Evolutionary conservation across 2,329 filamentous ascomycete species (phyloP), one percentile per base, ranked within the genome.

Genomic region (Colletotrichum spinosum): DNA sequence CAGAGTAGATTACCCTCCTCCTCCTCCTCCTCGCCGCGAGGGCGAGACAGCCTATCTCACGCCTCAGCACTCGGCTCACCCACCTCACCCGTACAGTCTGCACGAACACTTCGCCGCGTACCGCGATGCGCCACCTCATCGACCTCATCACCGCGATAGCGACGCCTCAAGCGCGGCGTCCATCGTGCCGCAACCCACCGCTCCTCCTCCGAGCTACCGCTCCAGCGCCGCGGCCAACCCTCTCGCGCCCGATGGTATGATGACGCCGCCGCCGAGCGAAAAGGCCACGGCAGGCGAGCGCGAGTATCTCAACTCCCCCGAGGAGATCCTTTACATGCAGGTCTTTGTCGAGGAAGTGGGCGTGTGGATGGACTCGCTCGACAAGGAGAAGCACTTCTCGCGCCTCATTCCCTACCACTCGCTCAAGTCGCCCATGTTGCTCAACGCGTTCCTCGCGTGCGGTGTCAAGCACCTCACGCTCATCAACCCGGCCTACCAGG

Each of bases 331-430:
- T n/a, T 94, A 94, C 74, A 93, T 97, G 90, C 93, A 97, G 75
- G 90, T 94, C 0, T 98, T 97, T 75, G 90, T 97, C 7, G 92
- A 97, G 72, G 92, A 97, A 69, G 92, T 98, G 2, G 94, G 91
- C 1, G 78, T 93, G 3, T 97, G 95, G 93, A 97, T 98, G 92
- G 95, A 97, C 77, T 92, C 90, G 46, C 89, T 97, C 82, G 93
- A 97, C 79, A 85, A 88, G 39, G 85, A 90, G 69, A 95, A 95
- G 79, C 92, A 97, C 81, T 97, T 97, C 76, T 93, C 92, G 33
- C 87, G 91, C 52, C 81, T 93, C 15, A 83, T 97, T n/a, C 94
- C 95, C 0, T 94, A 93, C 71, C 87, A 95, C 71, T 90, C 94
- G 1, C 81, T 97, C 33, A 86, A 89, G 59, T 92, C 96, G 64